Conservation (phyloP, 2,329 filamentous ascomycete genomes). For the Tolypocladium tropicale region DNA sequence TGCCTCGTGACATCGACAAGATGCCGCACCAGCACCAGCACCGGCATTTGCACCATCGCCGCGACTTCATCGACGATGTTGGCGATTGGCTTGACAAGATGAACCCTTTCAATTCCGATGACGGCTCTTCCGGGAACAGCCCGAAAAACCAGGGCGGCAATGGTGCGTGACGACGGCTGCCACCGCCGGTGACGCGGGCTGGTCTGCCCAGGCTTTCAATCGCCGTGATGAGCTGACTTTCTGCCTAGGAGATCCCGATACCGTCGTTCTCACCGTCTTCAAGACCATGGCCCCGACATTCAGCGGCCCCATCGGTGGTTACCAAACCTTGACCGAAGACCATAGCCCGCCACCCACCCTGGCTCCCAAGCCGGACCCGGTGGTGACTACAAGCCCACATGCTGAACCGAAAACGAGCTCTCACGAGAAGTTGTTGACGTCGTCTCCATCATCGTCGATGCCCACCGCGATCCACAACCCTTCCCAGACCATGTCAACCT, state of each 20-base stretch:
- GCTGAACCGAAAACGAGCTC: conserved; percentile 5
- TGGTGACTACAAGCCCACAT: conserved; percentile 3
- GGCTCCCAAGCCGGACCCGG: conserved; percentile 2
- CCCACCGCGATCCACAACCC: conserved; percentile 1
- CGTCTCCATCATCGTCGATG: background rate
- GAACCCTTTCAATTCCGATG: background rate
- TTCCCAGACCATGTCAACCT: conserved; percentile 9
- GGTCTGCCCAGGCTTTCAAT: background rate
- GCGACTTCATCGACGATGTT: conserved; percentile 1
- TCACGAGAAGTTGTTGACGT: no score
- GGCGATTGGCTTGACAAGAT: background rate
- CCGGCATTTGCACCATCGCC: conserved; percentile 12
- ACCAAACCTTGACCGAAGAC: conserved; percentile 21
- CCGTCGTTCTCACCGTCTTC: conserved; percentile 27
- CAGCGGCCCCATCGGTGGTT: conserved; percentile 30
- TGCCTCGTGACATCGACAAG: conserved; percentile 3
- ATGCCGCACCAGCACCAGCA: conserved; percentile 18
- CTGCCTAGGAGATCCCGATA: conserved; percentile 7
- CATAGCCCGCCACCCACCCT: conserved; percentile 7
- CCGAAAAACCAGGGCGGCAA: background rate
- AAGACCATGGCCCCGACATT: conserved; percentile 31
- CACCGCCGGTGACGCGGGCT: background rate
- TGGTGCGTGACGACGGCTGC: background rate
- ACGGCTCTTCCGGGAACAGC: background rate
- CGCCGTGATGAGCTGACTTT: background rate